Conservation (phyloP, 2,329 filamentous ascomycete species). For the Arthrinium puccinioides region DNA sequence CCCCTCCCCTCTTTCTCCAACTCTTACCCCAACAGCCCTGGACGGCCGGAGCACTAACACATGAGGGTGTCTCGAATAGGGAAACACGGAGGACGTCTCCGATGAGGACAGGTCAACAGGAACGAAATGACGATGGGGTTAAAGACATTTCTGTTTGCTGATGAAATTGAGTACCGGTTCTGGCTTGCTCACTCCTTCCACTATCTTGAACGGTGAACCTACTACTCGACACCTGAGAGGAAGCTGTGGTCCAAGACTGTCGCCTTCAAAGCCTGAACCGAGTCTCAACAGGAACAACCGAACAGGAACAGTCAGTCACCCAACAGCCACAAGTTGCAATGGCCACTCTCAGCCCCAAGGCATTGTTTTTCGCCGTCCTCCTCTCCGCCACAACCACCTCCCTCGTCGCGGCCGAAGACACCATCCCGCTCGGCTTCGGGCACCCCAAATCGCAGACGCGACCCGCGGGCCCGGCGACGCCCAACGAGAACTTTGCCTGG, state of each 20-base stretch:
- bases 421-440: background rate
- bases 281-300: background rate
- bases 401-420: background rate
- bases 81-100: constrained; percentile 1
- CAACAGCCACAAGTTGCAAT: background rate
- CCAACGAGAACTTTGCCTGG: constrained; percentile 29
- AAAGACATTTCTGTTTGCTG: background rate
- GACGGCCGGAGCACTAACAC: too few relatives aligned
- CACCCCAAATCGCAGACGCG: background rate
- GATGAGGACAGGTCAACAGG: constrained; percentile 3
- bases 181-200: background rate
- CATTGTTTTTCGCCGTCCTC: background rate
- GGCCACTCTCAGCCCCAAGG: background rate
- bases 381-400: background rate
- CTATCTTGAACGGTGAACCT: background rate
- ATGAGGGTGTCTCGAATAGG: too few relatives aligned
- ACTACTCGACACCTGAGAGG: background rate
- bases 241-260: background rate
- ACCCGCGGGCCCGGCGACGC: background rate
- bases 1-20: too few relatives aligned
- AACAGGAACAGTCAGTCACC: background rate
- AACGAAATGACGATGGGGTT: background rate
- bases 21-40: too few relatives aligned
- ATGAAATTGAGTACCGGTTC: background rate
- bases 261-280: background rate